Base-by-base conservation (phyloP, 805 yeast species). In the Lipomyces japonicus region DNA sequence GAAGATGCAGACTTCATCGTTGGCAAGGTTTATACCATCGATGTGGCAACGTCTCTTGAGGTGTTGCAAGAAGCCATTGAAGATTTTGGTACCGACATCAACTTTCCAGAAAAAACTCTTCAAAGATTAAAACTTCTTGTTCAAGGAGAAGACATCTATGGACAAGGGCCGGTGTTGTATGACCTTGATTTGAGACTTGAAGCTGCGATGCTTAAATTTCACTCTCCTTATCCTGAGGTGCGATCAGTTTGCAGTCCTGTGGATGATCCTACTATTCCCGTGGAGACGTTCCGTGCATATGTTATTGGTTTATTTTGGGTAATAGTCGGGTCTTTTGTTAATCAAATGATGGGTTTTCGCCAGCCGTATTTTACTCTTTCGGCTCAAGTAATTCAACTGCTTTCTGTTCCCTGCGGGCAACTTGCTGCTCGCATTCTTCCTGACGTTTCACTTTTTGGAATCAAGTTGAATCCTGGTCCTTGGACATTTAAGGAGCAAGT, bases 401-500 rank as follows among this genome's bases (percentile, higher is more conserved):
- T 82, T 58, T 73, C 83, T 3, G 79, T 73, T 63, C 85, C 86
- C 3, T 57, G 77, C 25, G 89, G 88, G 48, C 64, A 67, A 44
- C 52, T 72, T 2, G 67, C 72, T 65, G 75, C 71, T 34, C 61
- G 58, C 31, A 53, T 68, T 41, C 49, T 77, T 32, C 83, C 82
- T 21, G 75, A 73, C 48, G 66, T 59, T n/a, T 68, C 72, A 55
- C 60, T 65, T 64, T n/a, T 38, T 21, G 72, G 78, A 40, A 65
- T 57, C n/a, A 65, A 70, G 60, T 62, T 80, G 51, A 80, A 79
- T 60, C 83, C 84, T 4, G 82, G 84, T 7, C 83, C 82, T 18
- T 81, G 83, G 81, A 68, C 71, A 35, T 70, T 65, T 55, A 81
- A 81, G 60, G 86, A 81, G 61, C 86, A 81, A 63, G 79, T 80